A percentile compares a stretch with the other conserved stretches of the same genome.
Evolutionary conservation across 2,329 filamentous ascomycete species (phyloP).

Genomic region (Fusarium albosuccineum): DNA sequence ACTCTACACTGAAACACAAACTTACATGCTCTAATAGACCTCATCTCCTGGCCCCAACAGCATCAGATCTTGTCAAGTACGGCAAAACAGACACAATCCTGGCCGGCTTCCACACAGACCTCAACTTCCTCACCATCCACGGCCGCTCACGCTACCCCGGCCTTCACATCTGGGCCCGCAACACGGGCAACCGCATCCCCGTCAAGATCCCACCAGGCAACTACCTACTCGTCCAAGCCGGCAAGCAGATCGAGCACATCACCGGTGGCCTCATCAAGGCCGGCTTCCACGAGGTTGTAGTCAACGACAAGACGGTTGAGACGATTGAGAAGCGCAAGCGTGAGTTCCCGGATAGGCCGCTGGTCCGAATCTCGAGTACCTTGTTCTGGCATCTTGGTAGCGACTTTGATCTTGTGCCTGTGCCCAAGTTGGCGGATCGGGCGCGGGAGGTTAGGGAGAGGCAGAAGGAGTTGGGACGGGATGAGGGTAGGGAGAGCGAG

Average conservation of each 20-base stretch:
- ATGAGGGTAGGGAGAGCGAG: conserved; percentile 64
- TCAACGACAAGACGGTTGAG: conserved; percentile 65
- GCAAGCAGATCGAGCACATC: conserved; percentile 73
- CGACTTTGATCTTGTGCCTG: conserved; percentile 67
- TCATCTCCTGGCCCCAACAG: conserved; percentile 71
- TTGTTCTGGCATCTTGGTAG: conserved; percentile 72
- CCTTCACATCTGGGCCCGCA: conserved; percentile 73
- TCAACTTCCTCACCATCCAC: conserved; percentile 75
- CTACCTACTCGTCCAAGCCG: conserved; percentile 71
- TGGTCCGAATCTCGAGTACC: conserved; percentile 70
- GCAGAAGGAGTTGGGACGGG: conserved; percentile 62
- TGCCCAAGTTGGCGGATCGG: conserved; percentile 61
- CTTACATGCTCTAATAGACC: conserved; percentile 55
- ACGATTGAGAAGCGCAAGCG: conserved; percentile 59
- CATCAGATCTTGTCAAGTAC: conserved; percentile 68
- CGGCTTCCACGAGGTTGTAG: conserved; percentile 72
- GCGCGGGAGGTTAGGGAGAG: conserved; percentile 60
- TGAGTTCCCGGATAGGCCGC: conserved; percentile 62
- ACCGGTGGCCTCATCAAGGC: conserved; percentile 73
- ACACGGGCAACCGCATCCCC: conserved; percentile 70
- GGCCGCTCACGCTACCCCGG: conserved; percentile 73
- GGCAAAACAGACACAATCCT: conserved; percentile 68
- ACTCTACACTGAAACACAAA: background rate
- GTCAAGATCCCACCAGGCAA: conserved; percentile 70
- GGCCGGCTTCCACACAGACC: conserved; percentile 73